Evolutionary conservation across 371 early-diverging fungal genomes (phyloP).

Genomic region (Syncephalis fuscata): DNA sequence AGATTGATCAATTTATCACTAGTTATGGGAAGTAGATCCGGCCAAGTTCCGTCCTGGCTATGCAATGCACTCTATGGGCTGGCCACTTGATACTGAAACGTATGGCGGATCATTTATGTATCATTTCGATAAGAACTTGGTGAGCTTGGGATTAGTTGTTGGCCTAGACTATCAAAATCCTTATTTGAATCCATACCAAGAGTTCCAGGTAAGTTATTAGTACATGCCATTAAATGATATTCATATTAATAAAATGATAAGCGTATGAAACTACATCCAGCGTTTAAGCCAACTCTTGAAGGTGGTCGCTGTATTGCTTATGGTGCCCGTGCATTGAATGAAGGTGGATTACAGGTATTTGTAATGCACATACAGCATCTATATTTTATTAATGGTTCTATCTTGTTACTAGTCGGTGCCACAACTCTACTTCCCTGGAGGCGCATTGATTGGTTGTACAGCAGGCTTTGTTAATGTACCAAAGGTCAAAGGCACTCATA

Average conservation of each 20-base stretch:
- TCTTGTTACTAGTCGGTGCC: slow-evolving; percentile 57
- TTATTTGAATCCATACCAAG: slow-evolving; percentile 88
- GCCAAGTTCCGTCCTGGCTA: slow-evolving; percentile 77
- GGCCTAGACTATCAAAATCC: slow-evolving; percentile 92
- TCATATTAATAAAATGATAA: slow-evolving; percentile 6
- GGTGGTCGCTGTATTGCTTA: slow-evolving; percentile 88
- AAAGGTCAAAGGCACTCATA: slow-evolving; percentile 98
- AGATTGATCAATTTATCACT: no score
- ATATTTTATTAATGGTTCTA: neutral
- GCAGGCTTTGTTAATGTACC: slow-evolving; percentile 96
- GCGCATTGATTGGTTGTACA: slow-evolving; percentile 89
- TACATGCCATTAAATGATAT: no score
- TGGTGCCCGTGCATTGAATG: slow-evolving; percentile 92
- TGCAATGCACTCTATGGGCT: slow-evolving; percentile 81
- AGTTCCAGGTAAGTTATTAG: slow-evolving; percentile 45
- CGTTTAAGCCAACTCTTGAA: slow-evolving; percentile 59
- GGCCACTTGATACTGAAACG: slow-evolving; percentile 76
- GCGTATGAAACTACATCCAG: slow-evolving; percentile 89
- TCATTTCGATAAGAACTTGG: slow-evolving; percentile 79
- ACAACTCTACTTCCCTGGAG: slow-evolving; percentile 89
- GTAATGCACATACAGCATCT: neutral
- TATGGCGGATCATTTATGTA: slow-evolving; percentile 95
- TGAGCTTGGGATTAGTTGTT: slow-evolving; percentile 79
- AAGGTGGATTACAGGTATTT: slow-evolving; percentile 66
- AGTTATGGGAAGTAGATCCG: slow-evolving; percentile 75